phyloP scores from a whole-genome alignment of 2,329 filamentous ascomycete species.

The Zymoseptoria ardabiliae region DNA sequence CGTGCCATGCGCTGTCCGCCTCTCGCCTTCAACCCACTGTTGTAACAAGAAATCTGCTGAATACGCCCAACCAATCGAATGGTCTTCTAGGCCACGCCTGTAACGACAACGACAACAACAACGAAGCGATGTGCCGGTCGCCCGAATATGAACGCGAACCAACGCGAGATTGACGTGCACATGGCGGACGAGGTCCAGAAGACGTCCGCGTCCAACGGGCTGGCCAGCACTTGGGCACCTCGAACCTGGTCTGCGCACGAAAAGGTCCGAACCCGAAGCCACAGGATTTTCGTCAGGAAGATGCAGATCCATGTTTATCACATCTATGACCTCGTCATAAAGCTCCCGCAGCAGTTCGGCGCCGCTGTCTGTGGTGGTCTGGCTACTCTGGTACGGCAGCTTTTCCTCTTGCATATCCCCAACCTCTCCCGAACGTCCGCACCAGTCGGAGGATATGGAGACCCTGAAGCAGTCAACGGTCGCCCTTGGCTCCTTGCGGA shows the following conservation, averaged over 20 bases:
- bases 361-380: no score
- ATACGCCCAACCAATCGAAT: background rate
- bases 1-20: background rate
- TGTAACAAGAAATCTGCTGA: background rate
- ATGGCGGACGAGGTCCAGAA: background rate
- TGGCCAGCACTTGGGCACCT: background rate
- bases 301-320: background rate
- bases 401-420: background rate
- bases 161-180: background rate
- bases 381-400: background rate
- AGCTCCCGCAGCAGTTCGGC: background rate
- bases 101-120: background rate
- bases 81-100: background rate
- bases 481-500: background rate
- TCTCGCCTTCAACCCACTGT: background rate
- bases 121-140: background rate
- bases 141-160: background rate
- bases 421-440: background rate
- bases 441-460: background rate
- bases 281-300: background rate
- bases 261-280: background rate
- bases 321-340: background rate
- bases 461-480: background rate
- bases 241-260: background rate
- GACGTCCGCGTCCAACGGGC: background rate